phyloP scores from a whole-genome alignment of 2,329 filamentous ascomycete species.

The Amylocarpus encephaloides region DNA sequence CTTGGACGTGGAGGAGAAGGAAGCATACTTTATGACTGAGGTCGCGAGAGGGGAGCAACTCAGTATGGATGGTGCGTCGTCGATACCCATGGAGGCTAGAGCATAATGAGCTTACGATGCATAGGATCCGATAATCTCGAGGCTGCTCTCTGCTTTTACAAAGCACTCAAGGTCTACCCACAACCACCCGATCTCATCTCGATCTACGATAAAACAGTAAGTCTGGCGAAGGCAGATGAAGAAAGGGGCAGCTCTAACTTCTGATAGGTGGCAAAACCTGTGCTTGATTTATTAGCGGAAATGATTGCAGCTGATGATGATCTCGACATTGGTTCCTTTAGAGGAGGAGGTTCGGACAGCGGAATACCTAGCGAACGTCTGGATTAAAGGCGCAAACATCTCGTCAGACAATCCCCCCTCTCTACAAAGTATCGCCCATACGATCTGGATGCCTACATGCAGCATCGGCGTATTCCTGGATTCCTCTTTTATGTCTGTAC shows the following conservation, averaged over 20 bases:
- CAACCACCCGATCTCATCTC: constrained; percentile 85
- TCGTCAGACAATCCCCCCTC: constrained; percentile 11
- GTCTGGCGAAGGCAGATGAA: background rate
- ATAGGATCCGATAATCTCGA: constrained; percentile 66
- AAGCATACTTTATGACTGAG: constrained; percentile 94
- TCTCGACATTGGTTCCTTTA: constrained; percentile 50
- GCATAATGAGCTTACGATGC: background rate
- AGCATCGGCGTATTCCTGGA: constrained; percentile 19
- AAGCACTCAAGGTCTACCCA: constrained; percentile 96
- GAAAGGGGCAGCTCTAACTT: constrained; percentile 13
- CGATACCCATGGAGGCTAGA: background rate
- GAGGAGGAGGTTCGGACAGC: constrained; percentile 27
- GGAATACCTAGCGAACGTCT: constrained; percentile 27
- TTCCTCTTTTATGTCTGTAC: constrained; percentile 25
- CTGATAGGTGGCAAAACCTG: constrained; percentile 49
- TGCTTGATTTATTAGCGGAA: constrained; percentile 92
- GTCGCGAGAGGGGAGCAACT: constrained; percentile 83
- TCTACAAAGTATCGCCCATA: constrained; percentile 5
- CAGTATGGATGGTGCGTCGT: constrained; percentile 66
- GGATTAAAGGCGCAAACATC: constrained; percentile 24
- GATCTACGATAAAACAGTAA: constrained; percentile 88
- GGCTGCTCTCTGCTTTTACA: constrained; percentile 93
- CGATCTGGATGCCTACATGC: constrained; percentile 18
- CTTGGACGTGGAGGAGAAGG: constrained; percentile 81
- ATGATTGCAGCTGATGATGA: constrained; percentile 92